These are phyloP conservation scores for Amanita subjunquillea DNA, from an alignment of 768 basidiomycete species.

Conservation along the genomic window DNA sequence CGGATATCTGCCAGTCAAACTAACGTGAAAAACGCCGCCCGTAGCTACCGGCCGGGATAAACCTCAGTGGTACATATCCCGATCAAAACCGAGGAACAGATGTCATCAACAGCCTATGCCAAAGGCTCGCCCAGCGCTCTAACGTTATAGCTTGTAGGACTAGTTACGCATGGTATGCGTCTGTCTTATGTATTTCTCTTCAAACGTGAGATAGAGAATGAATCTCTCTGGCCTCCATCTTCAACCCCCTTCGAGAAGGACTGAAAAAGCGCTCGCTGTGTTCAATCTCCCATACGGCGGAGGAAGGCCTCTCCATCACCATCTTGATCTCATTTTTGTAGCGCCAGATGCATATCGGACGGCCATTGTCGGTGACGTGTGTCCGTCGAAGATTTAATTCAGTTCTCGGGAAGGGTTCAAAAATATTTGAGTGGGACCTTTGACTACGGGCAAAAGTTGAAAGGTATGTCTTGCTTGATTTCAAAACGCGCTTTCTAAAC, in stretches of 20 bases:
- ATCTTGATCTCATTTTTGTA: constrained; percentile 51
- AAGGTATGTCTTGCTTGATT: constrained; percentile 22
- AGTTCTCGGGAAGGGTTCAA: constrained; percentile 66
- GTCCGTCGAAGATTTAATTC: not conserved
- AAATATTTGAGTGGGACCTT: constrained; percentile 83
- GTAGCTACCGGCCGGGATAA: constrained; percentile 81
- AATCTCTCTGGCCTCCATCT: constrained; percentile 49
- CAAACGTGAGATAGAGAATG: not conserved
- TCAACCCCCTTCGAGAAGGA: constrained; percentile 39
- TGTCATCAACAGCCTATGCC: constrained; percentile 38
- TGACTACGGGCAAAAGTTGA: constrained; percentile 62
- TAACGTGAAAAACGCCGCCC: not conserved
- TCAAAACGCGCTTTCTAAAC: not conserved
- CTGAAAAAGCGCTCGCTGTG: no score
- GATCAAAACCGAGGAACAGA: constrained; percentile 29
- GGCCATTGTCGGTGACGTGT: constrained; percentile 60
- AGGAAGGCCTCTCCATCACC: constrained; percentile 39
- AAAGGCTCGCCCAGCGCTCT: constrained; percentile 25
- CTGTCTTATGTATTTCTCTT: constrained; percentile 17
- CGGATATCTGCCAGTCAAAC: constrained; percentile 36
- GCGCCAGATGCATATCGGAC: constrained; percentile 75
- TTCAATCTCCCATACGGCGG: constrained; percentile 36
- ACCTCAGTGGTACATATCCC: constrained; percentile 60
- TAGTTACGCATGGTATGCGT: constrained; percentile 85
- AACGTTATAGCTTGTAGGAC: constrained; percentile 24